Conservation (phyloP, 2,329 filamentous ascomycete genomes). For the Penicillium sclerotigenum region DNA sequence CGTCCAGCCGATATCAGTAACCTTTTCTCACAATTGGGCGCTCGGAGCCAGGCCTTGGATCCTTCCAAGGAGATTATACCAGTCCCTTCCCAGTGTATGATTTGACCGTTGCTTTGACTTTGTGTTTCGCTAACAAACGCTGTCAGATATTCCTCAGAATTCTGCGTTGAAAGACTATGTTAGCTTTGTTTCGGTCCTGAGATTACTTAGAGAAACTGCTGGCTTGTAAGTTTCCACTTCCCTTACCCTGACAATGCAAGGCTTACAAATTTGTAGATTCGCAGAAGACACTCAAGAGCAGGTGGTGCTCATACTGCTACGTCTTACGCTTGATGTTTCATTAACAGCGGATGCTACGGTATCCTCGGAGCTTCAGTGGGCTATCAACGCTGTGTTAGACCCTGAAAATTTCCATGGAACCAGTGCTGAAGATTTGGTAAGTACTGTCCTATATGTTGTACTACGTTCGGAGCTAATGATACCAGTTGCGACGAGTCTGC, state of each 20-base stretch:
- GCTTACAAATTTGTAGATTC: conserved; percentile 29
- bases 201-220: conserved; percentile 32
- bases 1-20: conserved; percentile 44
- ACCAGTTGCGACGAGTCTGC: conserved; percentile 32
- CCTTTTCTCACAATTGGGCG: conserved; percentile 60
- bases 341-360: conserved; percentile 30
- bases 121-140: conserved; percentile 8
- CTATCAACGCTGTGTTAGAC: conserved; percentile 29
- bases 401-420: conserved; percentile 27
- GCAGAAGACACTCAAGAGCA: conserved; percentile 31
- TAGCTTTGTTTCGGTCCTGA: conserved; percentile 34
- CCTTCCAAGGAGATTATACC: conserved; percentile 29
- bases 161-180: conserved; percentile 13
- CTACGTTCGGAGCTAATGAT: conserved; percentile 10
- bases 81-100: conserved; percentile 25
- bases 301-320: conserved; percentile 34
- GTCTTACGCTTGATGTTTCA: conserved; percentile 37
- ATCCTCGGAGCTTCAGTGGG: conserved; percentile 33
- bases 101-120: neutral
- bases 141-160: conserved; percentile 14
- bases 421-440: conserved; percentile 24
- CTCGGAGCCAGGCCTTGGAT: conserved; percentile 47
- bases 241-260: neutral
- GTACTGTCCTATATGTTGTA: neutral
- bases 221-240: conserved; percentile 26